A percentile compares a stretch with the other conserved stretches of the same genome.
These are phyloP conservation scores for Trametes punicea DNA, from an alignment of 768 basidiomycete species.

Conservation along the genomic window DNA sequence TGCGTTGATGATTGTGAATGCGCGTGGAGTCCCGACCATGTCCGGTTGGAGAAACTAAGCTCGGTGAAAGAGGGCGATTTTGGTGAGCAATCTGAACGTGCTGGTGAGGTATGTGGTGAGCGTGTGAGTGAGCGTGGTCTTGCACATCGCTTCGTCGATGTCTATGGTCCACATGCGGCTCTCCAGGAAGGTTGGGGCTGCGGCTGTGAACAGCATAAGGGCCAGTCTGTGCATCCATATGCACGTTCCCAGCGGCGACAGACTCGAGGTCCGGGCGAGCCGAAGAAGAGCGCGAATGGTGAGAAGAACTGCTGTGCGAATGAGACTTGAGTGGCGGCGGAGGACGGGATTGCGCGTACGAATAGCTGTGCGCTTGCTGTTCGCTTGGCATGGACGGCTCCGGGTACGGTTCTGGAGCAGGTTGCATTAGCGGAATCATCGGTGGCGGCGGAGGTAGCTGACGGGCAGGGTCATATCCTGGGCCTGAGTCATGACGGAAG, in stretches of 20 bases:
- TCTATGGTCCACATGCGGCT: slow-evolving; percentile 33
- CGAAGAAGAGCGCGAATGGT: slow-evolving; percentile 44
- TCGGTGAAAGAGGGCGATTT: slow-evolving; percentile 32
- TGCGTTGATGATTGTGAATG: slow-evolving; percentile 60
- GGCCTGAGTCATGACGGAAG: slow-evolving; percentile 28
- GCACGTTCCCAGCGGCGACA: slow-evolving; percentile 15
- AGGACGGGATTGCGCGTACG: slow-evolving; percentile 30
- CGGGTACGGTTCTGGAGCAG: slow-evolving; percentile 14
- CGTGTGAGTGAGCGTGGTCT: slow-evolving; percentile 36
- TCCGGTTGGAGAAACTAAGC: slow-evolving; percentile 26
- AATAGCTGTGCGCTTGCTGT: slow-evolving; percentile 18
- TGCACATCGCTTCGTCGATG: slow-evolving; percentile 48
- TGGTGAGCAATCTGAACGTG: slow-evolving; percentile 30
- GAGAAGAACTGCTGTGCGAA: slow-evolving; percentile 49
- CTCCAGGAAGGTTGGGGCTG: slow-evolving; percentile 23
- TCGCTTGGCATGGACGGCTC: slow-evolving; percentile 23
- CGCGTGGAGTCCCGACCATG: slow-evolving; percentile 7
- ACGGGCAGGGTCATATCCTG: slow-evolving; percentile 26
- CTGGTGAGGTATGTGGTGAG: slow-evolving; percentile 26
- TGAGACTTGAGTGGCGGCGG: slow-evolving; percentile 38
- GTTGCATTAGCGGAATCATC: slow-evolving; percentile 25
- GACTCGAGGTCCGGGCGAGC: slow-evolving; percentile 26
- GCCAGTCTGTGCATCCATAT: slow-evolving; percentile 35
- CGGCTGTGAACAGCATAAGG: slow-evolving; percentile 31
- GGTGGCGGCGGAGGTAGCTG: slow-evolving; percentile 27